Evolutionary conservation across 352 stramenopile species (phyloP).

Genomic region (Pythium grandisporangium): DNA sequence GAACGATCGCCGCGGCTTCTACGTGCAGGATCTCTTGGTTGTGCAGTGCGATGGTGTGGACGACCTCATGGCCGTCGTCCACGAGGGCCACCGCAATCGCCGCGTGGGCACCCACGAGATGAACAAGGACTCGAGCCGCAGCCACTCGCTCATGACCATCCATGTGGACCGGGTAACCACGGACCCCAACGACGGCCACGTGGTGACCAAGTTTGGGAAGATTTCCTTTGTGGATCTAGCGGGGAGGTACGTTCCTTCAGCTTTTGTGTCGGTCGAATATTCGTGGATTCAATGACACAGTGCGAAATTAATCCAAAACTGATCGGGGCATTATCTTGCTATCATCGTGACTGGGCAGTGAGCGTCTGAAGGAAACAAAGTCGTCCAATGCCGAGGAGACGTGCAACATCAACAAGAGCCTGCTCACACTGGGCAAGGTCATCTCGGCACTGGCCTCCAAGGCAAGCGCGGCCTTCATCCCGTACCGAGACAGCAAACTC

Average conservation of each 20-base stretch:
- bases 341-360: too few relatives aligned
- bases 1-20: conserved; percentile 68
- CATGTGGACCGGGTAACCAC: conserved; percentile 54
- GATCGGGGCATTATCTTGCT: too few relatives aligned
- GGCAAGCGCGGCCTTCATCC: conserved; percentile 39
- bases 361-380: conserved; percentile 67
- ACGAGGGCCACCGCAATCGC: conserved; percentile 66
- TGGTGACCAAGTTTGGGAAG: conserved; percentile 58
- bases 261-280: too few relatives aligned
- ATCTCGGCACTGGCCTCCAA: conserved; percentile 66
- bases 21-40: conserved; percentile 69
- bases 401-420: conserved; percentile 78
- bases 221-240: conserved; percentile 78
- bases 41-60: conserved; percentile 66
- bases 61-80: conserved; percentile 63
- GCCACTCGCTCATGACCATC: conserved; percentile 68
- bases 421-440: conserved; percentile 78
- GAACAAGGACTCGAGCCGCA: conserved; percentile 78
- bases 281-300: too few relatives aligned
- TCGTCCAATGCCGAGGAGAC: conserved; percentile 66
- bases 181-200: conserved; percentile 31
- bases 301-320: too few relatives aligned
- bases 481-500: conserved; percentile 80
- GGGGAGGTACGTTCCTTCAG: too few relatives aligned
- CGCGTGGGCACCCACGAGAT: conserved; percentile 58